These are phyloP conservation scores for Trametes polyzona DNA, from an alignment of 1,284 basidiomycete species.

Conservation along the genomic window DNA sequence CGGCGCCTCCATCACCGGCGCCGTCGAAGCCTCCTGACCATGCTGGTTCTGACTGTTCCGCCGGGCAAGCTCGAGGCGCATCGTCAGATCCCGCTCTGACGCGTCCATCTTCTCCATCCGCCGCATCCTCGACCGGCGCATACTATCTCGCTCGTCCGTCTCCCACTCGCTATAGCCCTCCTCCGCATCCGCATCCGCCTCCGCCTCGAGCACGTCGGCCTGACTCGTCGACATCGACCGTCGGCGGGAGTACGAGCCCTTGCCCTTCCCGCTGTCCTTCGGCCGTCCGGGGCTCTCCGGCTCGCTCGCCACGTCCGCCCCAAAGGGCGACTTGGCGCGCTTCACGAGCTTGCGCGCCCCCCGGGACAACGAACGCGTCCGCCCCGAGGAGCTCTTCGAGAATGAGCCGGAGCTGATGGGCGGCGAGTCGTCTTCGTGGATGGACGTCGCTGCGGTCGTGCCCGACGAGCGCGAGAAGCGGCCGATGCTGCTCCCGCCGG, in stretches of 20 bases:
- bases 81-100: conserved; percentile 75
- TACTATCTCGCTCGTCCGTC: conserved; percentile 6
- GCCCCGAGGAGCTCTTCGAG: conserved; percentile 38
- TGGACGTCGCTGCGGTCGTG: conserved; percentile 58
- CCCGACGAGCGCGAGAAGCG: conserved; percentile 73
- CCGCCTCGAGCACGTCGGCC: conserved; percentile 31
- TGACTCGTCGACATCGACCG: conserved; percentile 46
- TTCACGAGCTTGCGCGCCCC: conserved; percentile 52
- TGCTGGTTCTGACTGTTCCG: conserved; percentile 81
- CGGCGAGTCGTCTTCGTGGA: conserved; percentile 62
- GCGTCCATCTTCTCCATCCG: conserved; percentile 48
- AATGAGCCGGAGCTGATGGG: conserved; percentile 19
- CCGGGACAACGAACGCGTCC: conserved; percentile 41
- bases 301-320: conserved; percentile 47
- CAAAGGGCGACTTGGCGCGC: conserved; percentile 57
- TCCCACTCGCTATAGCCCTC: conserved; percentile 7
- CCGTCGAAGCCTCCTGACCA: conserved; percentile 44
- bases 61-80: conserved; percentile 77
- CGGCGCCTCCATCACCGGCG: conserved; percentile 47
- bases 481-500: conserved; percentile 63
- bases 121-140: conserved; percentile 1
- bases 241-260: conserved; percentile 11
- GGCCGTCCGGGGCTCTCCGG: conserved; percentile 38
- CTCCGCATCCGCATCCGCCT: background rate
- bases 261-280: conserved; percentile 4